Base-by-base conservation (phyloP, 257 asterid species). In the Orobanche coerulescens region DNA sequence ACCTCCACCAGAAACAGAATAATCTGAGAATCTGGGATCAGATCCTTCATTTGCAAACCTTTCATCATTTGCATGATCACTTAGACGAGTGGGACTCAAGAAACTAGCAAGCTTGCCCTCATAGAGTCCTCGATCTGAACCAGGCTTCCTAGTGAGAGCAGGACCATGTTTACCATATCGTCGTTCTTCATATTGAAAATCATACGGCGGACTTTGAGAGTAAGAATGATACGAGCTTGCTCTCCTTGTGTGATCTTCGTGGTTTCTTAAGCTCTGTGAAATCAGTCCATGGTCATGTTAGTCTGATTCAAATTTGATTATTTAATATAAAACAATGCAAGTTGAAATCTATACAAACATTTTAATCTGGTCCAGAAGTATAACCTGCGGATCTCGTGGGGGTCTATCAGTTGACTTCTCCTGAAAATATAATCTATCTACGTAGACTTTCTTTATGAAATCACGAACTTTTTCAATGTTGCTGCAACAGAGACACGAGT, bases 171-270 rank as follows among this genome's bases (percentile, higher is more conserved):
- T 92, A 71, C 97, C 96, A 61, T 84, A 85, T 42, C 80, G 84
- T 31, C 96, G 82, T 74, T 92, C 95, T 81, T 92, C 98, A 69
- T 92, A 92, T 65, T 92, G 96, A 73, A 88, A 92, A 80, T 92
- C 98, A 79, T 92, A 88, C 7, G 98, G 96, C 2, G 98, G 98
- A 71, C 98, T 92, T 80, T 88, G 98, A 54, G 98, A 92, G 76
- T 70, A 88, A 64, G 98, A 92, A 75, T 92, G 98, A 70, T 88
- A 92, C 40, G 98, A 92, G 78, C 95, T 92, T 70, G 98, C 96
- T 65, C 96, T 77, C 82, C 96, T 85, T 22, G 71, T 74, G 64
- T 85, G 93, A 28, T 84, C 95, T 71, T 81, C 93, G 43, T 70
- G 84, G 78, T 74, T 80, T 78, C 88, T 74, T 66, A 78, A 74